phyloP scores from a whole-genome alignment of 371 early-diverging fungal species.

The Cokeromyces recurvatus region DNA sequence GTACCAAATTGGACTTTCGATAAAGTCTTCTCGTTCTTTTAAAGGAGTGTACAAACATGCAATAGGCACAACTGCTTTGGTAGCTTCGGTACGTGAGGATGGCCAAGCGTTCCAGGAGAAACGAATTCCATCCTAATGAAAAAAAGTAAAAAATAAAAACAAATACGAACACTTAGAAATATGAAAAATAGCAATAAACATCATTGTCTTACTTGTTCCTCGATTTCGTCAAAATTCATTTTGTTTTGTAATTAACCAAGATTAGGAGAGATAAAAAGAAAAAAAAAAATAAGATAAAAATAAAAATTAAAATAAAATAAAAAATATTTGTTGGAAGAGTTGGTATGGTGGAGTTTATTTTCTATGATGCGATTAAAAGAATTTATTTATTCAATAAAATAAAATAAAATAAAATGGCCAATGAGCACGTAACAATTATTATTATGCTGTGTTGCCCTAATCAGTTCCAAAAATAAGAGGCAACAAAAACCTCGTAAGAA shows the following conservation, averaged over 20 bases:
- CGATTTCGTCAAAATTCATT: conserved; percentile 88
- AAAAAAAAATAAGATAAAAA: too few species aligned
- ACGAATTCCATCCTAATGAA: conserved; percentile 82
- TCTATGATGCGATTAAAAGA: too few species aligned
- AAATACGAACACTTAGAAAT: not conserved
- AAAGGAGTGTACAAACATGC: conserved; percentile 96
- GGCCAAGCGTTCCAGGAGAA: conserved; percentile 99
- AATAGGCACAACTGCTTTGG: conserved; percentile 95
- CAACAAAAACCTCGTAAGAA: too few species aligned
- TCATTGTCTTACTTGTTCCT: conserved; percentile 56
- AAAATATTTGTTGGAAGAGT: too few species aligned
- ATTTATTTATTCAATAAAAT: too few species aligned
- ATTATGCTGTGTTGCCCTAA: too few species aligned
- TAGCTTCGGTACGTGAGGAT: conserved; percentile 88
- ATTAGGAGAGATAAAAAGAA: not conserved
- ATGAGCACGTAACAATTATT: too few species aligned
- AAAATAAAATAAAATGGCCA: too few species aligned
- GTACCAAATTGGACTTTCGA: conserved; percentile 76
- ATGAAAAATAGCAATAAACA: not conserved
- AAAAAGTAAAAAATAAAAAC: not conserved
- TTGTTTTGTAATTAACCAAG: not conserved
- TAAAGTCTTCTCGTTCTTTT: conserved; percentile 84
- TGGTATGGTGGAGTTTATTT: too few species aligned
- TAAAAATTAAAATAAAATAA: not conserved
- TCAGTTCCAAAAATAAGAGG: too few species aligned